Percentiles rank a stretch among this genome's conserved stretches.
Conservation (phyloP, 2,329 filamentous ascomycete species). For the Aphanoascus verrucosus region DNA sequence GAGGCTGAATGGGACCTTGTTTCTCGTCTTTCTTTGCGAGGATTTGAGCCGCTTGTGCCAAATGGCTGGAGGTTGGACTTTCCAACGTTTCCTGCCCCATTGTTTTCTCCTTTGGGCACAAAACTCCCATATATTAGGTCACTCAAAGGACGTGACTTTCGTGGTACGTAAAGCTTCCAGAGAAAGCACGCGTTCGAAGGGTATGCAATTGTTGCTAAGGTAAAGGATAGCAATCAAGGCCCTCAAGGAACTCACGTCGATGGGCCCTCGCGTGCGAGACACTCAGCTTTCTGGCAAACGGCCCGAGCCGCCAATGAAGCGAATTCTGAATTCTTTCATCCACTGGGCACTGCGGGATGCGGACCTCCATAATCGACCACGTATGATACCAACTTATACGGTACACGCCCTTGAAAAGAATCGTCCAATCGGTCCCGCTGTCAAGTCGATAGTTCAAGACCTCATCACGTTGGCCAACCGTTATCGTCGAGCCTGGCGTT, state of each 20-base stretch:
- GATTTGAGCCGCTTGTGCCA: conserved; percentile 47
- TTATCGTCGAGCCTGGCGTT: conserved; percentile 30
- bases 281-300: conserved; percentile 31
- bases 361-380: conserved; percentile 27
- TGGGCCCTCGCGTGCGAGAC: conserved; percentile 45
- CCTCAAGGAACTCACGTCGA: conserved; percentile 39
- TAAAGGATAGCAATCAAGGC: conserved; percentile 38
- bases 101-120: conserved; percentile 39
- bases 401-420: conserved; percentile 34
- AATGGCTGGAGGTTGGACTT: conserved; percentile 45
- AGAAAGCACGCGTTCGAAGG: not conserved
- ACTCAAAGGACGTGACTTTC: conserved; percentile 34
- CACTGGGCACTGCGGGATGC: conserved; percentile 46
- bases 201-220: not conserved
- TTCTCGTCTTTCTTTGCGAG: conserved; percentile 44
- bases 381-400: conserved; percentile 37
- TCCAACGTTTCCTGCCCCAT: conserved; percentile 40
- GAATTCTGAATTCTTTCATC: conserved; percentile 39
- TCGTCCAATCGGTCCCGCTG: conserved; percentile 32
- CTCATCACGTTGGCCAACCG: conserved; percentile 35
- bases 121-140: conserved; percentile 38
- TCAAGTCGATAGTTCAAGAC: conserved; percentile 35
- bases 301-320: conserved; percentile 31
- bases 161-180: conserved; percentile 26
- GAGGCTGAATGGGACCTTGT: conserved; percentile 44